Evolutionary conservation across 768 basidiomycete genomes (phyloP).

Genomic region (Ephemerocybe angulata): DNA sequence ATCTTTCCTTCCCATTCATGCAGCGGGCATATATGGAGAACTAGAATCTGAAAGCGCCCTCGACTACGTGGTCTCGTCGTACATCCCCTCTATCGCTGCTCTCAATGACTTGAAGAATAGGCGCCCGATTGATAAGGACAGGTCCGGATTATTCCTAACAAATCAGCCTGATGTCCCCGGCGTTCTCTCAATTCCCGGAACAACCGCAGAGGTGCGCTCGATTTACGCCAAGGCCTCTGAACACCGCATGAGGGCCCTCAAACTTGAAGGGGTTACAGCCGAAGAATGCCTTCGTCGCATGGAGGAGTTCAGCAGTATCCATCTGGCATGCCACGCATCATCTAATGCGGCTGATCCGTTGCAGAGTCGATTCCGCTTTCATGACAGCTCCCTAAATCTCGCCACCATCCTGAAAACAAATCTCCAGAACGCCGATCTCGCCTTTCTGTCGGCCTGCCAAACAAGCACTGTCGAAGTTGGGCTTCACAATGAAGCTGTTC

Average conservation of each 20-base stretch:
- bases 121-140: neutral
- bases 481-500: neutral
- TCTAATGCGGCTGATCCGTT: slow-evolving; percentile 22
- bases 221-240: neutral
- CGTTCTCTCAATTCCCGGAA: slow-evolving; percentile 5
- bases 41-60: neutral
- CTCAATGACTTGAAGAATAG: neutral
- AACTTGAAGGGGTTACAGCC: slow-evolving; percentile 13
- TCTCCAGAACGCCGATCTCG: neutral
- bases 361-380: neutral
- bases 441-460: slow-evolving; percentile 1
- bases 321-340: slow-evolving; percentile 32
- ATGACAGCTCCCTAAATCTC: neutral
- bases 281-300: slow-evolving; percentile 10
- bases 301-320: slow-evolving; percentile 17
- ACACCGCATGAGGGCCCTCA: slow-evolving; percentile 10
- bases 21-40: slow-evolving; percentile 2
- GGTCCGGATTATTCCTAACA: neutral
- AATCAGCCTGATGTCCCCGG: neutral
- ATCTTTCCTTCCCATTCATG: slow-evolving; percentile 4
- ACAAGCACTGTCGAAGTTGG: neutral
- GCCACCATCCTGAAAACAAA: neutral
- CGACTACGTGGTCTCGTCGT: slow-evolving; percentile 7
- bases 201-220: slow-evolving; percentile 4
- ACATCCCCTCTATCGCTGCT: slow-evolving; percentile 3